Base-by-base conservation (phyloP, 257 asterid species). In the Nicotiana paniculata region DNA sequence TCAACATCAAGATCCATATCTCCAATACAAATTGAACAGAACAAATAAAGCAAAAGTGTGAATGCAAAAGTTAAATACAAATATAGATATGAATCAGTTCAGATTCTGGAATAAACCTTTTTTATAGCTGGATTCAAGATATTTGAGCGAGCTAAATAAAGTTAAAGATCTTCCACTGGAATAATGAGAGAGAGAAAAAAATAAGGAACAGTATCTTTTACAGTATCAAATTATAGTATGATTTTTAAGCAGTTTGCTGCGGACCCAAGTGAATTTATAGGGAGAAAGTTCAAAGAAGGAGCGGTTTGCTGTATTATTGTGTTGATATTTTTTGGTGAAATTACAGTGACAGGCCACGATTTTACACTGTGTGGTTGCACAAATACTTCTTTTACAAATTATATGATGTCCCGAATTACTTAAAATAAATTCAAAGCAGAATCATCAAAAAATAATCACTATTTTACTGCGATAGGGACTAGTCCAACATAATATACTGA, bases 41-140 rank as follows among this genome's bases (percentile, higher is more conserved):
- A 69, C 5, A 69, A 69, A 69, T n/a, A 37, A 69, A 69, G 9
- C 57, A 69, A 69, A 43, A 26, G 11, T 69, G 11, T 0, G n/a
- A 69, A 39, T 69, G 77, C 77, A 21, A 61, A 43, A 61, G 33
- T 24, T 59, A 2, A 7, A 3, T 57, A 57, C 2, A 55, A 2
- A 55, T 55, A 26, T 62, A 26, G 26, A 10, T 26, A 26, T 35
- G 6, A 68, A 69, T 37, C 12, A 32, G 35, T 32, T 32, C 4
- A 37, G 78, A 72, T 46, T 72, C 78, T 72, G 18, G 78, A 46
- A 72, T 43, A 72, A 24, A 72, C 59, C 78, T 43, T 69, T 21
- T 43, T 43, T 72, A 43, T 69, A 8, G 32, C 35, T n/a, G 57
- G 5, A 69, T n/a, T 69, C 77, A 69, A 68, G 54, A 32, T 32